Evolutionary conservation across 257 asterid genomes (phyloP).

Genomic region (Lithospermum erythrorhizon): DNA sequence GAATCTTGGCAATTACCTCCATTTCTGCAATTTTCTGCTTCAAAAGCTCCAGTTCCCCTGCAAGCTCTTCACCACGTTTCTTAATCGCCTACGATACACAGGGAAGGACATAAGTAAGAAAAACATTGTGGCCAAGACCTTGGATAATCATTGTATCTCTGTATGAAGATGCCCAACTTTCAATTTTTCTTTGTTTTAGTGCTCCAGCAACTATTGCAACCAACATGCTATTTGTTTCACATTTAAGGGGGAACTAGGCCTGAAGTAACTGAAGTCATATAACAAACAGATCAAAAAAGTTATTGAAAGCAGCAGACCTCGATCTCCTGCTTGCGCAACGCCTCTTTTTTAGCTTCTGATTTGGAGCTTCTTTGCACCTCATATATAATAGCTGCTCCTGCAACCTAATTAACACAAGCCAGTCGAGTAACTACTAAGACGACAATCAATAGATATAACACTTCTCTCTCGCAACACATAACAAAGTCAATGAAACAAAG

Average conservation of each 20-base stretch:
- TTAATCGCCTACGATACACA: slow-evolving; percentile 41
- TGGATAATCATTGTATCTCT: background rate
- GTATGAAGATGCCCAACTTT: background rate
- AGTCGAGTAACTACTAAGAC: background rate
- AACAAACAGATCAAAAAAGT: background rate
- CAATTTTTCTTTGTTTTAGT: background rate
- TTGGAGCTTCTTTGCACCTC: slow-evolving; percentile 80
- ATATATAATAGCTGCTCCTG: slow-evolving; percentile 52
- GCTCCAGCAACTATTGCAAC: too few relatives aligned
- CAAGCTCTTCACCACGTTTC: slow-evolving; percentile 49
- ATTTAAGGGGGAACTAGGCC: too few relatives aligned
- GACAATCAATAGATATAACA: too few relatives aligned
- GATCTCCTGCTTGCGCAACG: slow-evolving; percentile 42
- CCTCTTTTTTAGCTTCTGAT: slow-evolving; percentile 91
- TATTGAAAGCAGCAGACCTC: slow-evolving; percentile 41
- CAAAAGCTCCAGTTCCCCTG: slow-evolving; percentile 47
- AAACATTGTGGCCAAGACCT: background rate
- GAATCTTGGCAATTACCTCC: slow-evolving; percentile 37
- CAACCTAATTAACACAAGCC: slow-evolving; percentile 40
- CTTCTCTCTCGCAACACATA: too few relatives aligned
- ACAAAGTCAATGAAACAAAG: background rate
- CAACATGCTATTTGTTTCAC: too few relatives aligned
- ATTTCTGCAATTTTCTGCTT: slow-evolving; percentile 32
- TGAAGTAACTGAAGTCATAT: too few relatives aligned
- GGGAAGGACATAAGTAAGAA: background rate